Evolutionary conservation across 169 alveolate species (phyloP).

Genomic region (Cryptosporidium muris): DNA sequence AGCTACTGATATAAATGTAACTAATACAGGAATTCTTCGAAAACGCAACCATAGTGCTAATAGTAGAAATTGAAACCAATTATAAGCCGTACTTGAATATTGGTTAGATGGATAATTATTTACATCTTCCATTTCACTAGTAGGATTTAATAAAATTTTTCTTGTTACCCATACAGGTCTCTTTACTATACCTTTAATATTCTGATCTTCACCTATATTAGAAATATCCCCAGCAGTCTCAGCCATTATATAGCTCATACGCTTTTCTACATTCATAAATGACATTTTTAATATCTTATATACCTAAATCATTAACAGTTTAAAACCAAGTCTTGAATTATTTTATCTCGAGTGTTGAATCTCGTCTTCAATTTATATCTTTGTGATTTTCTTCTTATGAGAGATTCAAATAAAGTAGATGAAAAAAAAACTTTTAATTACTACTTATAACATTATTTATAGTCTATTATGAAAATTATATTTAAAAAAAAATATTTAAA

Average conservation of each 20-base stretch:
- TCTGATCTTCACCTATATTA: slow-evolving; percentile 19
- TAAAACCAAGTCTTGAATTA: too few species aligned
- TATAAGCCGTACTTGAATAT: slow-evolving; percentile 47
- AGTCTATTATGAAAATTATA: too few species aligned
- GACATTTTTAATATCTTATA: too few species aligned
- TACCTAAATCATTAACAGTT: too few species aligned
- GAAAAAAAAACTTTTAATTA: too few species aligned
- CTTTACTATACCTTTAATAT: slow-evolving; percentile 37
- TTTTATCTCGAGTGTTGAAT: too few species aligned
- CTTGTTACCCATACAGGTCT: slow-evolving; percentile 65
- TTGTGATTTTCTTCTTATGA: too few species aligned
- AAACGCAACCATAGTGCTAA: slow-evolving; percentile 21
- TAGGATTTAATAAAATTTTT: slow-evolving; percentile 30
- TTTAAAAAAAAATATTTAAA: too few species aligned
- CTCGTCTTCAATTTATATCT: too few species aligned
- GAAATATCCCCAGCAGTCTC: slow-evolving; percentile 1
- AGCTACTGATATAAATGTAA: slow-evolving; percentile 12
- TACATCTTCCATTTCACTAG: slow-evolving; percentile 14
- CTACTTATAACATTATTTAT: too few species aligned
- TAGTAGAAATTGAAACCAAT: slow-evolving; percentile 2
- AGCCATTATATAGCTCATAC: slow-evolving; percentile 15
- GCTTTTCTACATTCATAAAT: too few species aligned
- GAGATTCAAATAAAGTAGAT: too few species aligned
- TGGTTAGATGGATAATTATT: slow-evolving; percentile 52
- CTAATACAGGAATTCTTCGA: slow-evolving; percentile 11